These are phyloP conservation scores for Balakata baccata DNA, from an alignment of 345 rosid species.

Conservation along the genomic window DNA sequence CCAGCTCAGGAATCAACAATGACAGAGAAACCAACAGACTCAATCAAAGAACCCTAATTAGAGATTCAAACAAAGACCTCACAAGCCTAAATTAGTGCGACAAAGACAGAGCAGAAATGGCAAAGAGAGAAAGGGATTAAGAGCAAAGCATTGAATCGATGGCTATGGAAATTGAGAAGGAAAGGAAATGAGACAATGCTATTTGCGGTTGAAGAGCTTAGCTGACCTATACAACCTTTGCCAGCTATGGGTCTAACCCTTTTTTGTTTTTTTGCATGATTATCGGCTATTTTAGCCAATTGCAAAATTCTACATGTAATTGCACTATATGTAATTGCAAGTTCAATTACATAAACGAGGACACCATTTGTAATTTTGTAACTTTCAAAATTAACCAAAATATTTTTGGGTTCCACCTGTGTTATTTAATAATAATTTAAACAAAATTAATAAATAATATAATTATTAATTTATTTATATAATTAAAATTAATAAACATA, in stretches of 20 bases:
- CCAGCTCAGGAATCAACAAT: constrained; percentile 3
- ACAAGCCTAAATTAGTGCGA: background rate
- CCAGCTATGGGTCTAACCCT: constrained; percentile 30
- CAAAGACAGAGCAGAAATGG: background rate
- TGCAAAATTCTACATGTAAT: too few species aligned
- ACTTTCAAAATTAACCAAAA: too few species aligned
- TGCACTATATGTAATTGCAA: too few species aligned
- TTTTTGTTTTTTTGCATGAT: constrained; percentile 13
- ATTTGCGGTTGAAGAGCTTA: constrained; percentile 24
- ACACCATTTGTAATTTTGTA: too few species aligned
- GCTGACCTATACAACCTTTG: constrained; percentile 36
- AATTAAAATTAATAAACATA: too few species aligned
- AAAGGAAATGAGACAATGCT: background rate
- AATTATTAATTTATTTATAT: too few species aligned
- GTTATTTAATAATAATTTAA: too few species aligned
- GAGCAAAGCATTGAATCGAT: background rate
- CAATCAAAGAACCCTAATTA: background rate
- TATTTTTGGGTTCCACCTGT: too few species aligned
- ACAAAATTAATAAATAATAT: too few species aligned
- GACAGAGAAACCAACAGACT: background rate
- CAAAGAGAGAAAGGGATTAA: background rate
- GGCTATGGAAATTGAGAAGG: background rate
- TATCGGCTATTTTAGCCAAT: background rate
- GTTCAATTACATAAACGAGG: too few species aligned
- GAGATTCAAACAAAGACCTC: background rate